Percentiles rank a stretch among this genome's conserved stretches.
Conservation (phyloP, 2,329 filamentous ascomycete genomes). For the Zymoseptoria passerinii region DNA sequence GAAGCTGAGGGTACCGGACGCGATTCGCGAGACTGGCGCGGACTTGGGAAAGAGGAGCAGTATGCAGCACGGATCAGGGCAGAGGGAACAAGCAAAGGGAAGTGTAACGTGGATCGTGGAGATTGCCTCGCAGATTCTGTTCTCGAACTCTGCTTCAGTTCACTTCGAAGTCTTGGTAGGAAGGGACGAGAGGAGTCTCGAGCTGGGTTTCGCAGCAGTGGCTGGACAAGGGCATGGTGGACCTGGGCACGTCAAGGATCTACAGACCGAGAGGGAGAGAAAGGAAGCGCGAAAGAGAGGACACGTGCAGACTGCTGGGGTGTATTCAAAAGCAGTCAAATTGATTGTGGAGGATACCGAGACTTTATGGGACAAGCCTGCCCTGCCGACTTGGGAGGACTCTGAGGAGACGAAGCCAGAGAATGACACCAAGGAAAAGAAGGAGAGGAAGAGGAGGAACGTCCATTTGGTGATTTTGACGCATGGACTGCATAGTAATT, state of each 20-base stretch:
- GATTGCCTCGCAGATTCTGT: constrained; percentile 85
- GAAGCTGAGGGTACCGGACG: constrained; percentile 68
- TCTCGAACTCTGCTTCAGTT: constrained; percentile 80
- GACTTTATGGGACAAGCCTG: constrained; percentile 85
- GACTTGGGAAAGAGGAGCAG: constrained; percentile 27
- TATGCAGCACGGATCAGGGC: constrained; percentile 31
- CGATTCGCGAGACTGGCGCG: constrained; percentile 58
- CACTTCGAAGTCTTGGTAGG: constrained; percentile 81
- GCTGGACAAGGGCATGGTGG: constrained; percentile 44
- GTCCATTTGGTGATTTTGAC: constrained; percentile 88
- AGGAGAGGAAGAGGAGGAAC: constrained; percentile 57
- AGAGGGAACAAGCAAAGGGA: constrained; percentile 40
- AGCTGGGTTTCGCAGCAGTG: constrained; percentile 53
- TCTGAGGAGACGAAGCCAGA: constrained; percentile 18
- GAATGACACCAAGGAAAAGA: constrained; percentile 17
- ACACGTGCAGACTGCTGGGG: constrained; percentile 61
- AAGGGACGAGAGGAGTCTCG: constrained; percentile 75
- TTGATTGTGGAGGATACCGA: constrained; percentile 81
- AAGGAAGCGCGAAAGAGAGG: constrained; percentile 53
- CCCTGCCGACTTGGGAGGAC: constrained; percentile 58
- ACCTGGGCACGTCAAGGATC: constrained; percentile 67
- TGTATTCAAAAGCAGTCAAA: constrained; percentile 74
- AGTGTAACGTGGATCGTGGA: constrained; percentile 83
- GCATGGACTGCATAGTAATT: constrained; percentile 90
- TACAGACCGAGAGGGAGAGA: constrained; percentile 42